Evolutionary conservation across 2,329 filamentous ascomycete genomes (phyloP).

Genomic region (Hypomyces perniciosus): DNA sequence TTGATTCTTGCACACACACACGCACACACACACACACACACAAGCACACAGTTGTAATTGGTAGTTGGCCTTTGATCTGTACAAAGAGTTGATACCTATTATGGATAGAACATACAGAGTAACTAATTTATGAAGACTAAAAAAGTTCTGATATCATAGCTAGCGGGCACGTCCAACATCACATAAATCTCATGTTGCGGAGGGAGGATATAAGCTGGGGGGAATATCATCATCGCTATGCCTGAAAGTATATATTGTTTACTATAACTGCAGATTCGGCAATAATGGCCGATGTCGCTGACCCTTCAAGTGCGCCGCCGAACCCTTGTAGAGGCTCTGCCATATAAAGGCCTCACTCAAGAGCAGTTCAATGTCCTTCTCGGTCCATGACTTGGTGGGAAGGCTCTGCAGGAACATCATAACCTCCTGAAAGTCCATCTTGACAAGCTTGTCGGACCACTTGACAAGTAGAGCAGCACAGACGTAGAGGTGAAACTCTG

Average conservation of each 20-base stretch:
- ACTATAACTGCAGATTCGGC: constrained; percentile 32
- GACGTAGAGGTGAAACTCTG: constrained; percentile 95
- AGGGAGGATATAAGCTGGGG: no score
- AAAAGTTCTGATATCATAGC: no score
- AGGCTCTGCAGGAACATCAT: constrained; percentile 99
- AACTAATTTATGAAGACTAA: no score
- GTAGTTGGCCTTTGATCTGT: no score
- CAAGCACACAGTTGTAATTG: no score
- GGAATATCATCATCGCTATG: not conserved
- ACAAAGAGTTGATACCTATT: no score
- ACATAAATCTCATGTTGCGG: no score
- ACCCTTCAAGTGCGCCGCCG: constrained; percentile 75
- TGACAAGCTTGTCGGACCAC: constrained; percentile 90
- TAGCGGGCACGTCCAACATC: no score
- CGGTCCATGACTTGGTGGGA: constrained; percentile 89
- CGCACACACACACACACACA: no score
- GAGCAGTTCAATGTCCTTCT: constrained; percentile 94
- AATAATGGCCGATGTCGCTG: constrained; percentile 32
- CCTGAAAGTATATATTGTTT: not conserved
- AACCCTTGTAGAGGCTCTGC: constrained; percentile 95
- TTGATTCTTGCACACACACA: no score
- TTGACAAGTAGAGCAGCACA: constrained; percentile 97
- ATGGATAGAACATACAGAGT: no score
- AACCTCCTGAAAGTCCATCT: constrained; percentile 97
- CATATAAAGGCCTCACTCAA: constrained; percentile 97